Conservation (phyloP, 768 basidiomycete species). For the Crassisporium funariophilum region DNA sequence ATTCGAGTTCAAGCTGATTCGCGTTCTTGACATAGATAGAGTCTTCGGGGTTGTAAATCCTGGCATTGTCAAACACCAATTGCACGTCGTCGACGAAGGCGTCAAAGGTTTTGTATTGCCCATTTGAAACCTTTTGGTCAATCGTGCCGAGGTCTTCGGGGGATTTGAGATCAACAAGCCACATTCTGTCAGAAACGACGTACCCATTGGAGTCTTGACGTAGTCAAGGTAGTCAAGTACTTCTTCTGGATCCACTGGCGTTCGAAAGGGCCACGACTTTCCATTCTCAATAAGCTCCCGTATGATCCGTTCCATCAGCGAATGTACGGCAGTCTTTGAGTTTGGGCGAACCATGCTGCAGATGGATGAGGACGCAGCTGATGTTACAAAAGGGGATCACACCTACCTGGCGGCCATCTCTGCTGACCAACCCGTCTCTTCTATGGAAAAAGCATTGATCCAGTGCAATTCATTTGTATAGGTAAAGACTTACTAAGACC, state of each 20-base stretch:
- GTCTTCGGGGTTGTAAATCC: slow-evolving; percentile 80
- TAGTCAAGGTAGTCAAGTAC: slow-evolving; percentile 91
- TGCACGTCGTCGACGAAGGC: slow-evolving; percentile 78
- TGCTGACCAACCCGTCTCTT: slow-evolving; percentile 91
- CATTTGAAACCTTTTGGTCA: slow-evolving; percentile 86
- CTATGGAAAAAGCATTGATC: slow-evolving; percentile 38
- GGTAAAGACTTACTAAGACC: slow-evolving; percentile 72
- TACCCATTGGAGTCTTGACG: slow-evolving; percentile 92
- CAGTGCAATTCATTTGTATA: slow-evolving; percentile 3
- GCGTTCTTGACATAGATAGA: slow-evolving; percentile 85
- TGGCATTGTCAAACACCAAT: slow-evolving; percentile 89
- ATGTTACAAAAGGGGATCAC: not conserved
- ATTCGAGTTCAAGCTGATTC: slow-evolving; percentile 76
- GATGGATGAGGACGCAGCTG: slow-evolving; percentile 5
- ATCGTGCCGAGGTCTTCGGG: slow-evolving; percentile 85
- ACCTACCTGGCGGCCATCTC: slow-evolving; percentile 75
- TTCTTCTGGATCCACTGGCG: slow-evolving; percentile 77
- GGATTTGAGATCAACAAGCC: not conserved
- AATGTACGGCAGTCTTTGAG: slow-evolving; percentile 55
- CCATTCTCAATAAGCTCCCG: slow-evolving; percentile 21
- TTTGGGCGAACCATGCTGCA: slow-evolving; percentile 35
- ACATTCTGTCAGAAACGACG: slow-evolving; percentile 25
- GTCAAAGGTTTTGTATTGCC: slow-evolving; percentile 76
- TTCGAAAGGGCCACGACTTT: slow-evolving; percentile 83
- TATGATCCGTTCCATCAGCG: slow-evolving; percentile 71